Base-by-base conservation (phyloP, 2,329 filamentous ascomycete species). In the Paramyrothecium sp. region DNA sequence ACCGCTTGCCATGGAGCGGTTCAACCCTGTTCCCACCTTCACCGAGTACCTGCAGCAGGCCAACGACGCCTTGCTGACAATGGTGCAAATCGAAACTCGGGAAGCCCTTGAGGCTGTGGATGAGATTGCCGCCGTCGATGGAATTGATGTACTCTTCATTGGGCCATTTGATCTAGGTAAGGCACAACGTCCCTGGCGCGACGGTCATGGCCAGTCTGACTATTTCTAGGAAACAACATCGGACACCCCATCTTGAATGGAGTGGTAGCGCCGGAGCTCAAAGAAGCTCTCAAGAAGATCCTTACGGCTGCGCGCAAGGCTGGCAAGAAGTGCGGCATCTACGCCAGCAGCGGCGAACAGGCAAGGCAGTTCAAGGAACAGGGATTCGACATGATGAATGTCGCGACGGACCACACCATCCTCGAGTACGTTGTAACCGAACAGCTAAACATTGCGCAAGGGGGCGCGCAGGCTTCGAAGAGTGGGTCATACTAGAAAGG, bases 71-170 rank as follows among this genome's bases (percentile, higher is more conserved):
- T 75, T 89, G 21, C 67, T 89, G 57, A 87, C 83, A 17, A 86
- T 88, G 73, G 84, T 89, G 12, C 87, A 89, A 69, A 89, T 89
- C 54, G 87, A 89, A 73, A 89, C 87, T 0, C 75, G 76, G 59
- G 85, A 88, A 67, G 86, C 86, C 1, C 73, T 89, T 16, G 80
- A 84, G 1, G 72, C 73, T 13, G 80, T 89, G 1, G 85, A 88
- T 34, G 82, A 81, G 51, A 89, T 89, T 68, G 85, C 84, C 47
- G 76, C 80, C 20, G 75, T 87, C 21, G 72, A 83, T 3, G 84
- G 84, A 3, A 75, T 89, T 21, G 87, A 89, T 59, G 80, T 86
- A 4, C 71, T 89, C 22, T 89, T 88, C 66, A 78, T 89, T 51
- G 87, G 87, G 0, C 86, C 87, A 2, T 89, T 88, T 66, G 86